Conservation (phyloP, 306 rosid species). For the Castanopsis chinensis region DNA sequence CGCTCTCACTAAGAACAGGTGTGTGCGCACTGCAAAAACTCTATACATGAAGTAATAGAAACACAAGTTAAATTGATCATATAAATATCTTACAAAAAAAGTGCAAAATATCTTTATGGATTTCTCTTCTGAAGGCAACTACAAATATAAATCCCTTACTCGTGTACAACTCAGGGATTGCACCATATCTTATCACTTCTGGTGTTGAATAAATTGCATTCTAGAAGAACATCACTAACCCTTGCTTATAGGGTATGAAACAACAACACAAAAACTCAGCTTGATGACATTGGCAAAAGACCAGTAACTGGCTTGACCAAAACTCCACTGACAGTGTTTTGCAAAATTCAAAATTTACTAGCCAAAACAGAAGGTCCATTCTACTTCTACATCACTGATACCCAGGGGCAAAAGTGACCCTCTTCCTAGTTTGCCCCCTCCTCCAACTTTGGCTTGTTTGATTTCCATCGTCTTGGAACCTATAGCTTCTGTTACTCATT, state of each 20-base stretch:
- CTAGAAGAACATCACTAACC: not conserved
- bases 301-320: conserved; percentile 1
- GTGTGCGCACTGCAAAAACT: not conserved
- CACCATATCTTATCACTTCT: not conserved
- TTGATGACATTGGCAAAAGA: conserved; percentile 2
- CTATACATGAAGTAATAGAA: not conserved
- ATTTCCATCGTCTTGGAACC: conserved; percentile 37
- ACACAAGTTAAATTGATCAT: not conserved
- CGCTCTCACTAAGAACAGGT: not conserved
- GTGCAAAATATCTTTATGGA: conserved; percentile 6
- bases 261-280: not conserved
- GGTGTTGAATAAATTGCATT: not conserved
- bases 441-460: conserved; percentile 41
- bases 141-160: not conserved
- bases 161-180: not conserved
- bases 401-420: conserved; percentile 33
- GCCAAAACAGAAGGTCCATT: conserved; percentile 6
- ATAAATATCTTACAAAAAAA: not conserved
- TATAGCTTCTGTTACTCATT: conserved; percentile 31
- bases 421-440: conserved; percentile 40
- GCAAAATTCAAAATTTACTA: conserved; percentile 1
- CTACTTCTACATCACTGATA: conserved; percentile 11
- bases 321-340: conserved; percentile 6
- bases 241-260: not conserved
- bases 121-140: conserved; percentile 1